Percentiles rank a stretch among this genome's conserved stretches.
These are phyloP conservation scores for Heritiera fomes DNA, from an alignment of 345 rosid species.

Conservation along the genomic window DNA sequence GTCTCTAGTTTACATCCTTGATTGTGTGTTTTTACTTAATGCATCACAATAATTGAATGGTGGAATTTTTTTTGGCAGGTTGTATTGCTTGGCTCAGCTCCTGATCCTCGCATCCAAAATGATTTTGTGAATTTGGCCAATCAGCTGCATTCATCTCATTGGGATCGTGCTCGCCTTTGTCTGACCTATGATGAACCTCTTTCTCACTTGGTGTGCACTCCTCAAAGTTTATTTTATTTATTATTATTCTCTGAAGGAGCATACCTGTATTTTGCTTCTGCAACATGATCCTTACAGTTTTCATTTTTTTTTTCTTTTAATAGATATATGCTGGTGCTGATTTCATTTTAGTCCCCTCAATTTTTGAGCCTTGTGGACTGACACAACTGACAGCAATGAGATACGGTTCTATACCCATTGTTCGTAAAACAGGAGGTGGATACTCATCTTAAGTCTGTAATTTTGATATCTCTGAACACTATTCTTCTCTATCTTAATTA, in stretches of 20 bases:
- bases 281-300: constrained; percentile 15
- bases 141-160: constrained; percentile 66
- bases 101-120: constrained; percentile 91
- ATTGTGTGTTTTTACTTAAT: background rate
- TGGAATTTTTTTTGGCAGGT: constrained; percentile 52
- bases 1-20: background rate
- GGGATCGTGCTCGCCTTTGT: constrained; percentile 73
- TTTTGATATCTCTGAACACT: constrained; percentile 7
- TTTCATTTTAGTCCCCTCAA: constrained; percentile 88
- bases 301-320: constrained; percentile 5
- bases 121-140: constrained; percentile 84
- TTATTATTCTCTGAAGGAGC: background rate
- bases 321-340: constrained; percentile 95
- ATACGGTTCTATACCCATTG: constrained; percentile 88
- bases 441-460: constrained; percentile 3
- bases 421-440: constrained; percentile 91
- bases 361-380: constrained; percentile 95
- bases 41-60: constrained; percentile 1
- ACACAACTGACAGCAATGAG: constrained; percentile 94
- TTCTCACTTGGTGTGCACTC: constrained; percentile 76
- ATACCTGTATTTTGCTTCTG: background rate
- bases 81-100: constrained; percentile 93
- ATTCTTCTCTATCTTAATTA: background rate
- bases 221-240: background rate
- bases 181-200: constrained; percentile 94